phyloP scores from a whole-genome alignment of 306 rosid genomes.

The Cyclanthera cordifolia region DNA sequence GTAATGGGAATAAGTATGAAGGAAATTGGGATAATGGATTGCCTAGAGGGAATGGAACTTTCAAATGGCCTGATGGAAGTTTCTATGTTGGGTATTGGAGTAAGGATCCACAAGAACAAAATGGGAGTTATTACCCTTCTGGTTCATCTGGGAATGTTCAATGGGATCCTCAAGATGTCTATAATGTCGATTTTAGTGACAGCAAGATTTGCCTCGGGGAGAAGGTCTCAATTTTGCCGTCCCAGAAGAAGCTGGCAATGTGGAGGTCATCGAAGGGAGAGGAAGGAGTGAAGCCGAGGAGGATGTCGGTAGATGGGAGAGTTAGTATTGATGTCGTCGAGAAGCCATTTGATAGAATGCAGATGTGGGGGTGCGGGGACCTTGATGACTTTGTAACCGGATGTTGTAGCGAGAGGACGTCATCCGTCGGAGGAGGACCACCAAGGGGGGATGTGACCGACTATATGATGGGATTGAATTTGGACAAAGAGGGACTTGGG shows the following conservation, averaged over 20 bases:
- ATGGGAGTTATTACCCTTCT: conserved; percentile 44
- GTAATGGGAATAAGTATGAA: conserved; percentile 54
- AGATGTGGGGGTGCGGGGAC: conserved; percentile 30
- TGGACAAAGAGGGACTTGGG: conserved; percentile 20
- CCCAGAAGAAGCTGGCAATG: conserved; percentile 73
- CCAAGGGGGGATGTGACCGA: conserved; percentile 3
- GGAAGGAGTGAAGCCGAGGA: conserved; percentile 35
- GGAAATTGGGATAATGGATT: conserved; percentile 68
- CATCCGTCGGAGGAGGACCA: conserved; percentile 7
- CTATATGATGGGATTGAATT: conserved; percentile 11
- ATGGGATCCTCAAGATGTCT: conserved; percentile 76
- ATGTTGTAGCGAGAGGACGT: conserved; percentile 5
- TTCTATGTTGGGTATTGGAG: conserved; percentile 57
- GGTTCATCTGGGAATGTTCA: conserved; percentile 31
- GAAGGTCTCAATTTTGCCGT: conserved; percentile 58
- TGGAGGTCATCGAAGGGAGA: conserved; percentile 57
- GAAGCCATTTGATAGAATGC: conserved; percentile 46
- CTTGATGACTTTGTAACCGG: not conserved
- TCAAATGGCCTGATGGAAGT: conserved; percentile 63
- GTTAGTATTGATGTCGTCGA: conserved; percentile 44
- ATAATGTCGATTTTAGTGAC: conserved; percentile 25
- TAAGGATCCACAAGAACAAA: conserved; percentile 43
- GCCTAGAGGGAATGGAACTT: conserved; percentile 65
- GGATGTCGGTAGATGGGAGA: conserved; percentile 72
- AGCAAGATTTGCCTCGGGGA: conserved; percentile 47